phyloP scores from a whole-genome alignment of 1,284 basidiomycete genomes.

The Ustilago loliicola region DNA sequence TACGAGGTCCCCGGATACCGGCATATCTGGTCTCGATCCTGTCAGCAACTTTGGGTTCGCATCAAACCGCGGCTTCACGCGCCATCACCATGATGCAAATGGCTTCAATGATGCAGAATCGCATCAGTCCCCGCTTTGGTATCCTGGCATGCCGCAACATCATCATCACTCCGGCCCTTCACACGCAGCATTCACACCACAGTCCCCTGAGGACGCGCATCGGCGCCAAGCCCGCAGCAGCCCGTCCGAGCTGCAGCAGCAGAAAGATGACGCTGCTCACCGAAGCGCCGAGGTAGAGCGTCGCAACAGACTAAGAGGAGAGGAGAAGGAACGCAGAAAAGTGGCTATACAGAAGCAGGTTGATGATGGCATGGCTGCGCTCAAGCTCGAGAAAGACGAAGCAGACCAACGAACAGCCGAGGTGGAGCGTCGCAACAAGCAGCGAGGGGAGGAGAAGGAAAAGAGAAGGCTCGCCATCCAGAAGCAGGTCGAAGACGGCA shows the following conservation, averaged over 20 bases:
- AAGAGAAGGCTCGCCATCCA: constrained; percentile 22
- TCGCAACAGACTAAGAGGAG: constrained; percentile 31
- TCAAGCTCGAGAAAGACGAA: constrained; percentile 26
- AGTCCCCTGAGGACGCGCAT: background rate
- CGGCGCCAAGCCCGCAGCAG: background rate
- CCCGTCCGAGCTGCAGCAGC: background rate
- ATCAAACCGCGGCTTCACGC: constrained; percentile 15
- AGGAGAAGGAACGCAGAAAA: constrained; percentile 26
- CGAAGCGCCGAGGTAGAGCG: constrained; percentile 33
- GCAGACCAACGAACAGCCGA: constrained; percentile 19
- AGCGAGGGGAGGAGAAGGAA: constrained; percentile 27
- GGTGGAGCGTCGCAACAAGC: constrained; percentile 38
- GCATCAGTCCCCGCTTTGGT: background rate
- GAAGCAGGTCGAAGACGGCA: constrained; percentile 28
- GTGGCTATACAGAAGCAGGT: constrained; percentile 32
- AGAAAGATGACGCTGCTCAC: constrained; percentile 17
- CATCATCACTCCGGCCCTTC: background rate
- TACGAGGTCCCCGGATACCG: constrained; percentile 5
- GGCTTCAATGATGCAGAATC: background rate
- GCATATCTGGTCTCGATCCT: constrained; percentile 30
- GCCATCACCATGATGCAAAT: background rate
- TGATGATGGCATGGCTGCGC: constrained; percentile 27
- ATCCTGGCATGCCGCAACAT: background rate
- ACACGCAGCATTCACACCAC: background rate
- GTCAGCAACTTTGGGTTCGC: constrained; percentile 37